phyloP scores from a whole-genome alignment of 345 rosid genomes.

The Salix dunnii region DNA sequence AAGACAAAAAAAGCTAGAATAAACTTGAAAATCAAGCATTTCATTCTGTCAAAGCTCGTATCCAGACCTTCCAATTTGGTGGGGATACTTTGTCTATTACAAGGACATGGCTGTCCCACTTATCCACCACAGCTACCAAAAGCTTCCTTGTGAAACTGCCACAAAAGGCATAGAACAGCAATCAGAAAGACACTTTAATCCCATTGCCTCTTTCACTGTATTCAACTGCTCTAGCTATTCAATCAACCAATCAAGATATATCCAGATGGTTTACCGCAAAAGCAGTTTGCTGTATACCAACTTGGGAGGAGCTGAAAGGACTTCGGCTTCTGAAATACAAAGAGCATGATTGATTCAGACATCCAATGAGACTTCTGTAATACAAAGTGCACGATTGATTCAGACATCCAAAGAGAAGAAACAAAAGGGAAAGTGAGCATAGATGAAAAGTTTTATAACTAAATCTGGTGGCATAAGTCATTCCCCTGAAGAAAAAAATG shows the following conservation, averaged over 20 bases:
- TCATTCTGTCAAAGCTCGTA: background rate
- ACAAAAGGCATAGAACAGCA: constrained; percentile 15
- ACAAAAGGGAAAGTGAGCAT: background rate
- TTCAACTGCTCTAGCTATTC: background rate
- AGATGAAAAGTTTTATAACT: background rate
- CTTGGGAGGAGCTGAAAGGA: constrained; percentile 97
- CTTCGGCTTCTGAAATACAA: constrained; percentile 78
- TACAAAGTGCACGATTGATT: constrained; percentile 8
- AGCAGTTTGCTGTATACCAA: constrained; percentile 90
- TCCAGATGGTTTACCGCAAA: constrained; percentile 53
- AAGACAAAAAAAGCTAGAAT: background rate
- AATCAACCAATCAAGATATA: background rate
- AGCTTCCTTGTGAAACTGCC: constrained; percentile 89
- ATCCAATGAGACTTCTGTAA: constrained; percentile 51
- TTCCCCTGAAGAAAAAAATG: too few relatives aligned
- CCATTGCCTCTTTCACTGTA: background rate
- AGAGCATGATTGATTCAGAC: constrained; percentile 7
- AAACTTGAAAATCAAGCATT: constrained; percentile 1
- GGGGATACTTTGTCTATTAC: constrained; percentile 74
- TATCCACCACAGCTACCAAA: constrained; percentile 75
- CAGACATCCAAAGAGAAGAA: background rate
- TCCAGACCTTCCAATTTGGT: constrained; percentile 79
- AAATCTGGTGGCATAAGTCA: background rate
- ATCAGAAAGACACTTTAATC: constrained; percentile 5
- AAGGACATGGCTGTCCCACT: constrained; percentile 76